Percentiles rank a stretch among this genome's conserved stretches.
These are phyloP conservation scores for Lactarius deliciosus DNA, from an alignment of 768 basidiomycete species.

Conservation along the genomic window DNA sequence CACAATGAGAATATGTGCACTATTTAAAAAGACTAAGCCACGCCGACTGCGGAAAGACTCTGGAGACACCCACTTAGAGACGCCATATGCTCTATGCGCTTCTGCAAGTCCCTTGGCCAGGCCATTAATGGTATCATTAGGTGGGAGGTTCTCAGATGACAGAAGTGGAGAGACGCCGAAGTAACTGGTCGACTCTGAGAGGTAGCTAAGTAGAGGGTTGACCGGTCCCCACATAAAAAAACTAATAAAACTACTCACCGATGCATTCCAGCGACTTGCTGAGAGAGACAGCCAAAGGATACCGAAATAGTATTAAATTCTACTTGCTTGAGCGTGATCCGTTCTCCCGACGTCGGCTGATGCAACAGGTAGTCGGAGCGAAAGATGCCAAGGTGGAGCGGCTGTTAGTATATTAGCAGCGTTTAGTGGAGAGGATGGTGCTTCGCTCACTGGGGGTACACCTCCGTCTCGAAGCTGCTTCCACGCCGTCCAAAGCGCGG, in stretches of 20 bases:
- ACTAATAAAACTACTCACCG: slow-evolving; percentile 46
- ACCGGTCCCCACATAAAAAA: not conserved
- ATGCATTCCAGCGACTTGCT: slow-evolving; percentile 69
- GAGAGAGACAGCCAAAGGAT: slow-evolving; percentile 82
- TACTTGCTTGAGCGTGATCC: slow-evolving; percentile 78
- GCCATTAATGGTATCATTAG: slow-evolving; percentile 67
- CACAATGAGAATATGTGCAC: slow-evolving; percentile 77
- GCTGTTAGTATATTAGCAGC: slow-evolving; percentile 48
- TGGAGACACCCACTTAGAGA: slow-evolving; percentile 44
- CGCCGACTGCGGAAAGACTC: not conserved
- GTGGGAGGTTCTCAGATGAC: slow-evolving; percentile 58
- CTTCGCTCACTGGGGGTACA: slow-evolving; percentile 48
- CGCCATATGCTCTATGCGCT: slow-evolving; percentile 74
- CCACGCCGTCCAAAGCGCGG: slow-evolving; percentile 86
- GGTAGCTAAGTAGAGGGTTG: slow-evolving; percentile 50
- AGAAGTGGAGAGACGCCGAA: slow-evolving; percentile 57
- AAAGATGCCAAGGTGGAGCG: slow-evolving; percentile 85
- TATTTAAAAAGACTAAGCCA: slow-evolving; percentile 29
- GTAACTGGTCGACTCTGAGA: slow-evolving; percentile 64
- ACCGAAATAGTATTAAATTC: slow-evolving; percentile 98
- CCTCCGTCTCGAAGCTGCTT: slow-evolving; percentile 68
- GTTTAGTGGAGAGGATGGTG: not conserved
- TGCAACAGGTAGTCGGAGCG: slow-evolving; percentile 95
- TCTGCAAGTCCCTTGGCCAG: slow-evolving; percentile 74
- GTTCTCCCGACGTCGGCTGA: slow-evolving; percentile 38